Evolutionary conservation across 805 yeast species (phyloP).

Genomic region (Pichia pseudocactophila): DNA sequence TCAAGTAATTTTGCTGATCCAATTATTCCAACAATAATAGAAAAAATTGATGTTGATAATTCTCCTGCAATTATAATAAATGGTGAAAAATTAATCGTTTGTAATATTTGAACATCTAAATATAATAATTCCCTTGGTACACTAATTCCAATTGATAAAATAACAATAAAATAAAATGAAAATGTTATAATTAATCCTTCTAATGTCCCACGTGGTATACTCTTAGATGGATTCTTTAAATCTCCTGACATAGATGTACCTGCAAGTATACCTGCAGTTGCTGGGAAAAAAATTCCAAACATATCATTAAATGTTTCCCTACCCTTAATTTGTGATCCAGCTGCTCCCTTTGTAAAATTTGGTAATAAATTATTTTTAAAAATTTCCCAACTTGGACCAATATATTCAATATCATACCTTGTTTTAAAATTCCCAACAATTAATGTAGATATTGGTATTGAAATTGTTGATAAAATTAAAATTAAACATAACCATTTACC

Average conservation of each 20-base stretch:
- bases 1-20: conserved; percentile 90
- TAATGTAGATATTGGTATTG: conserved; percentile 73
- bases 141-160: conserved; percentile 67
- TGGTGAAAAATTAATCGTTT: conserved; percentile 65
- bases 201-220: conserved; percentile 91
- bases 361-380: conserved; percentile 64
- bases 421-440: conserved; percentile 55
- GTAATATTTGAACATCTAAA: conserved; percentile 76
- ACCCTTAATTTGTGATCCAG: conserved; percentile 60
- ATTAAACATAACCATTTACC: conserved; percentile 67
- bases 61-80: conserved; percentile 78
- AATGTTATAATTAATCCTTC: conserved; percentile 77
- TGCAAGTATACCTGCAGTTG: conserved; percentile 97
- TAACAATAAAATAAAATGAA: conserved; percentile 67
- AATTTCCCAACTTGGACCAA: conserved; percentile 69
- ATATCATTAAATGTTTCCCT: conserved; percentile 75
- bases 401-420: conserved; percentile 42
- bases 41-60: conserved; percentile 80
- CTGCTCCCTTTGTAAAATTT: conserved; percentile 80
- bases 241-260: conserved; percentile 99
- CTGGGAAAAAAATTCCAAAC: conserved; percentile 95
- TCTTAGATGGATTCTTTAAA: conserved; percentile 69
- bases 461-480: conserved; percentile 60
- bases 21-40: conserved; percentile 89
- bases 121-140: conserved; percentile 74